These are phyloP conservation scores for Septoria linicola DNA, from an alignment of 2,329 filamentous ascomycete species.

Conservation along the genomic window DNA sequence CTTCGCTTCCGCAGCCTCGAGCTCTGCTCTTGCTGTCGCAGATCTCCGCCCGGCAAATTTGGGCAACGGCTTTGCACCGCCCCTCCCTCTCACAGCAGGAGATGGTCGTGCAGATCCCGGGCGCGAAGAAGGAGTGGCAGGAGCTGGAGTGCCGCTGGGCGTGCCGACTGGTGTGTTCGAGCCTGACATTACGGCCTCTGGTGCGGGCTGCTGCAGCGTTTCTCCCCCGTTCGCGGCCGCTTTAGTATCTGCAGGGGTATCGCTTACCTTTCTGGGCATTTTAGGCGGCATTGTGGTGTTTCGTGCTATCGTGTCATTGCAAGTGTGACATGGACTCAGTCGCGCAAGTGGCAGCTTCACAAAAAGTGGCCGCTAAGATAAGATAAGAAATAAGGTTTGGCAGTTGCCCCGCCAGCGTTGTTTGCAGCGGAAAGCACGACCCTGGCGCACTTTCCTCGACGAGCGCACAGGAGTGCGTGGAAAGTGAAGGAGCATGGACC, in stretches of 20 bases:
- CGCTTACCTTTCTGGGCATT: slow-evolving; percentile 3
- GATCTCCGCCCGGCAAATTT: slow-evolving; percentile 47
- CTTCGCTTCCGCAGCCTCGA: slow-evolving; percentile 42
- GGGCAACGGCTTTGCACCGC: slow-evolving; percentile 36
- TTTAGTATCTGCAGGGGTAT: neutral
- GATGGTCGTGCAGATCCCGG: slow-evolving; percentile 19
- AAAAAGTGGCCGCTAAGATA: too few species aligned
- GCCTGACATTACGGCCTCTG: slow-evolving; percentile 7
- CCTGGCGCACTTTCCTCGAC: neutral
- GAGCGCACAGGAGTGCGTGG: neutral
- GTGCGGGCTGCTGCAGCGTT: neutral
- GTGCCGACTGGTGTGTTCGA: slow-evolving; percentile 13
- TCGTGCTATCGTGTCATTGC: slow-evolving; percentile 3
- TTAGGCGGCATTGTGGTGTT: slow-evolving; percentile 14
- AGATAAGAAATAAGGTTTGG: neutral
- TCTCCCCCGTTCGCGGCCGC: slow-evolving; percentile 6
- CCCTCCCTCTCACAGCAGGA: slow-evolving; percentile 19
- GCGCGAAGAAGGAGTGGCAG: slow-evolving; percentile 13
- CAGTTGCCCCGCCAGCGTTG: neutral
- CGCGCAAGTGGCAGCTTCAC: too few species aligned
- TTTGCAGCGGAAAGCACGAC: neutral
- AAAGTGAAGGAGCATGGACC: too few species aligned
- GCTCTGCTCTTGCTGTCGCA: slow-evolving; percentile 46
- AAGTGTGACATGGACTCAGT: neutral
- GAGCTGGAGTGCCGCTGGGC: slow-evolving; percentile 15